These are phyloP conservation scores for Pogostemon cablin DNA, from an alignment of 257 asterid species.

Conservation along the genomic window DNA sequence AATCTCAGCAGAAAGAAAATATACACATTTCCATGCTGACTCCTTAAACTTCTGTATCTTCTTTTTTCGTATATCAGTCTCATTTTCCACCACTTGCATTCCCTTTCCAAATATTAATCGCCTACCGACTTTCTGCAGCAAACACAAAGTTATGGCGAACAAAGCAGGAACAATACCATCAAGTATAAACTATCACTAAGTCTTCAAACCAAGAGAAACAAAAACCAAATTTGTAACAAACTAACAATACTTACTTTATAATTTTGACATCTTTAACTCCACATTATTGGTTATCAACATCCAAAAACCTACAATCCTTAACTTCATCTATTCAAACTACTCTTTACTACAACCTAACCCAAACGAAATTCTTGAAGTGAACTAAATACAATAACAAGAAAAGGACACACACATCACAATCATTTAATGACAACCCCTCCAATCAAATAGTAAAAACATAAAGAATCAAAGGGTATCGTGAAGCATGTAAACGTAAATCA, in stretches of 20 bases:
- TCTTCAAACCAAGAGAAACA: neutral
- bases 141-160: slow-evolving; percentile 8
- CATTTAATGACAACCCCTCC: slow-evolving; percentile 26
- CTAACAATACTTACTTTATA: too few relatives aligned
- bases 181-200: too few relatives aligned
- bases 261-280: too few relatives aligned
- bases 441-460: neutral
- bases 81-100: slow-evolving; percentile 46
- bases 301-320: too few relatives aligned
- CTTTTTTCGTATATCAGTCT: slow-evolving; percentile 60
- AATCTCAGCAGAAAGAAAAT: slow-evolving; percentile 86
- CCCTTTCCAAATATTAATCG: slow-evolving; percentile 77
- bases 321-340: too few relatives aligned
- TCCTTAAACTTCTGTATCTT: slow-evolving; percentile 87
- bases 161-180: slow-evolving; percentile 4
- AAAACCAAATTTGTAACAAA: too few relatives aligned
- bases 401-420: neutral
- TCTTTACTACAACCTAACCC: too few relatives aligned
- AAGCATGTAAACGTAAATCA: too few relatives aligned
- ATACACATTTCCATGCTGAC: slow-evolving; percentile 96
- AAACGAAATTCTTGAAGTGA: slow-evolving; percentile 7
- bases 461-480: neutral
- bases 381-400: slow-evolving; percentile 16
- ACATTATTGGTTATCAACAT: too few relatives aligned
- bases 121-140: slow-evolving; percentile 71